Evolutionary conservation across 2,329 filamentous ascomycete species (phyloP).

Genomic region (Beauveria pseudobassiana): DNA sequence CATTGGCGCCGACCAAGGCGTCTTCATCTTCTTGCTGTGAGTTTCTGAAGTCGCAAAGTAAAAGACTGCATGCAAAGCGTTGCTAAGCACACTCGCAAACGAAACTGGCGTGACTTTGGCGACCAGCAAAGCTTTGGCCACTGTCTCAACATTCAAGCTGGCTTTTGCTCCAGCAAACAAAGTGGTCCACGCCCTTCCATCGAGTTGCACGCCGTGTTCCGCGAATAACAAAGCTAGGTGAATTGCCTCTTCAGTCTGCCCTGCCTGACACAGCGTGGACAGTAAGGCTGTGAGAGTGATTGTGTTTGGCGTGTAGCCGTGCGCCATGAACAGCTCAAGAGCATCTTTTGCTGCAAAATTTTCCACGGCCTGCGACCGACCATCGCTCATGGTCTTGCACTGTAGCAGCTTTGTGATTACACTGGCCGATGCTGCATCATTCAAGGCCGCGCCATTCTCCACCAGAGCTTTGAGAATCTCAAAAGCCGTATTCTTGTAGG

Average conservation of each 20-base stretch:
- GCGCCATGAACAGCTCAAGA: slow-evolving; percentile 40
- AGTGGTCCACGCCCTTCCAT: slow-evolving; percentile 59
- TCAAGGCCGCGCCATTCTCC: slow-evolving; percentile 34
- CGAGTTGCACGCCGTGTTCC: slow-evolving; percentile 47
- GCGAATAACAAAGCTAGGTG: slow-evolving; percentile 26
- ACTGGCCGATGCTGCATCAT: slow-evolving; percentile 39
- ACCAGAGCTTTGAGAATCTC: slow-evolving; percentile 32
- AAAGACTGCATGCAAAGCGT: slow-evolving; percentile 42
- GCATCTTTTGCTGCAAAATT: slow-evolving; percentile 24
- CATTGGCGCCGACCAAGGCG: slow-evolving; percentile 29
- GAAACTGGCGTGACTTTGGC: slow-evolving; percentile 42
- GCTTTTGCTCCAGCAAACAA: slow-evolving; percentile 65
- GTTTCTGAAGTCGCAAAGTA: slow-evolving; percentile 35
- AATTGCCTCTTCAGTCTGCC: slow-evolving; percentile 28
- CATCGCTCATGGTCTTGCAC: slow-evolving; percentile 19
- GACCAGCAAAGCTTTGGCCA: slow-evolving; percentile 33
- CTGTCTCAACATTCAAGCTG: slow-evolving; percentile 42
- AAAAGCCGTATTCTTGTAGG: slow-evolving; percentile 35
- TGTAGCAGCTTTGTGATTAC: slow-evolving; percentile 54
- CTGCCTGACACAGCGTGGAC: slow-evolving; percentile 57
- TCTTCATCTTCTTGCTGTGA: slow-evolving; percentile 19
- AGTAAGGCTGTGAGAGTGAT: slow-evolving; percentile 61
- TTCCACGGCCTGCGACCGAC: slow-evolving; percentile 14
- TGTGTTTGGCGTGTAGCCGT: slow-evolving; percentile 57
- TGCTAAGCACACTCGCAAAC: slow-evolving; percentile 26